Conservation (phyloP, 1,284 basidiomycete species). For the Paramarasmius palmivorus region DNA sequence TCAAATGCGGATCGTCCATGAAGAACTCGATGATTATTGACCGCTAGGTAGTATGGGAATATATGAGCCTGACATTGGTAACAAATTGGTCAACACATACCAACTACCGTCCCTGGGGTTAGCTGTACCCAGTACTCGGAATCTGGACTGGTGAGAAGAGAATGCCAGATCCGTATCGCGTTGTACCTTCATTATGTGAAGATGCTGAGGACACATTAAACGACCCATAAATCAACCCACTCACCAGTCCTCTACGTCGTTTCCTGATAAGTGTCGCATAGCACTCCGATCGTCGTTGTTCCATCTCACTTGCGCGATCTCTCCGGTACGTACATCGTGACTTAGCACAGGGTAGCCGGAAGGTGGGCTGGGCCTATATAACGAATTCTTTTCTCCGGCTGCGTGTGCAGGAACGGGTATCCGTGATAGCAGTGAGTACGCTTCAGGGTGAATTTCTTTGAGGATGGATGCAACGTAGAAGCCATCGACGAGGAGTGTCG, state of each 20-base stretch:
- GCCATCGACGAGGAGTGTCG: constrained; percentile 91
- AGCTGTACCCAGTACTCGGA: constrained; percentile 93
- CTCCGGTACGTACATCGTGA: constrained; percentile 63
- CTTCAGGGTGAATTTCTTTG: constrained; percentile 70
- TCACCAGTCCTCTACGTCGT: constrained; percentile 72
- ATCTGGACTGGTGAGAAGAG: constrained; percentile 73
- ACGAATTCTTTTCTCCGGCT: constrained; percentile 70
- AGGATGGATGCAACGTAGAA: constrained; percentile 89
- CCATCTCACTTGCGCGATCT: constrained; percentile 84
- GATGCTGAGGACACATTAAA: constrained; percentile 12
- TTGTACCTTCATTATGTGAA: constrained; percentile 61
- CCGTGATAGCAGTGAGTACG: constrained; percentile 72
- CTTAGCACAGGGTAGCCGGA: constrained; percentile 68
- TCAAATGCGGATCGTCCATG: constrained; percentile 91
- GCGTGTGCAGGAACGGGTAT: constrained; percentile 84
- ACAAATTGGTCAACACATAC: constrained; percentile 44
- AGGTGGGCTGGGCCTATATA: constrained; percentile 65
- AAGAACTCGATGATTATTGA: constrained; percentile 94
- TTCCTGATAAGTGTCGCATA: constrained; percentile 59
- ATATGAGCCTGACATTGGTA: too few species aligned
- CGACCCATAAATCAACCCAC: constrained; percentile 18
- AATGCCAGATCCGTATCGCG: constrained; percentile 81
- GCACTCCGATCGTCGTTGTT: constrained; percentile 94
- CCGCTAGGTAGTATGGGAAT: constrained; percentile 47
- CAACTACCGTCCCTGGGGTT: constrained; percentile 81